These are phyloP conservation scores for Zea luxurians DNA, from an alignment of 176 grass and related monocot species.

Conservation along the genomic window DNA sequence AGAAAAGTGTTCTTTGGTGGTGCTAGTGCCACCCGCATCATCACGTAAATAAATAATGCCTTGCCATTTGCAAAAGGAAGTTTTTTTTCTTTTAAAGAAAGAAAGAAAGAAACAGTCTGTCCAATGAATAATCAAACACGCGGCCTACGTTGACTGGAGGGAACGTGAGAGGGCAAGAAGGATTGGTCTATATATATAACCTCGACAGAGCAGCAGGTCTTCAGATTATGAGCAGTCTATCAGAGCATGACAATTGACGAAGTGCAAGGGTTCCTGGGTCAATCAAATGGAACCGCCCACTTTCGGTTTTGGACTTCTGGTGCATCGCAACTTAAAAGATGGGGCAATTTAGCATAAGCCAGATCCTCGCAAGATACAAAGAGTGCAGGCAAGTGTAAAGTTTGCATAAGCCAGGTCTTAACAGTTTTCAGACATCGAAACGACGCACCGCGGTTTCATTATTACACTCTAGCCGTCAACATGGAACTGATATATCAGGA, in stretches of 20 bases:
- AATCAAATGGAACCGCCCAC: background rate
- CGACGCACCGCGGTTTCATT: constrained; percentile 33
- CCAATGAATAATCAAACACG: constrained; percentile 5
- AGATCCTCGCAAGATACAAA: too few relatives aligned
- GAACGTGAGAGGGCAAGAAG: constrained; percentile 27
- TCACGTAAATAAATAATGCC: background rate
- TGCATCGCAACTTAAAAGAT: background rate
- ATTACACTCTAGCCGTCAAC: constrained; percentile 30
- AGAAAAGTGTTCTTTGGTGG: background rate
- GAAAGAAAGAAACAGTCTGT: background rate
- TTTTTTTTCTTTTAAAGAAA: background rate
- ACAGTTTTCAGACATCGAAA: background rate
- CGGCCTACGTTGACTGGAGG: constrained; percentile 26
- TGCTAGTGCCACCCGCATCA: constrained; percentile 27
- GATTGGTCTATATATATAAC: background rate
- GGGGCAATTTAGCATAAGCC: too few relatives aligned
- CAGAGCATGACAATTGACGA: background rate
- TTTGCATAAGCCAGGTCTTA: background rate
- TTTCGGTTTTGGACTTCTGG: background rate
- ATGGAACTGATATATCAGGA: background rate
- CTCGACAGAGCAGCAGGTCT: background rate
- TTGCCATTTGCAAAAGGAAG: constrained; percentile 21
- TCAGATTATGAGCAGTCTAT: background rate
- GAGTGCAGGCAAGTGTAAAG: too few relatives aligned
- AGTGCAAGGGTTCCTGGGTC: too few relatives aligned